These are phyloP conservation scores for Candida orba DNA, from an alignment of 805 yeast species.

Conservation along the genomic window DNA sequence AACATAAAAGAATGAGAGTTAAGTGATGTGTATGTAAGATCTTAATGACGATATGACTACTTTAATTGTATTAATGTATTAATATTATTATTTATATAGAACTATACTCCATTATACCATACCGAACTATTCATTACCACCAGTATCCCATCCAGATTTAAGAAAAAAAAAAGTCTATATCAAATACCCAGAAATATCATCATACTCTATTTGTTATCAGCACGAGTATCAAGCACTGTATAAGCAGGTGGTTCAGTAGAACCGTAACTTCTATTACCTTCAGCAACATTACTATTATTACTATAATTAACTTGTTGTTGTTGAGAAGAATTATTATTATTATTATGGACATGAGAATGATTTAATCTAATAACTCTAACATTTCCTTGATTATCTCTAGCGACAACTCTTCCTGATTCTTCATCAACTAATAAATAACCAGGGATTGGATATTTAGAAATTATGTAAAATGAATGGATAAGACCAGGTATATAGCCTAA, in stretches of 20 bases:
- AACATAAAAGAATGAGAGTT: not conserved
- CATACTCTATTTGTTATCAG: too few species aligned
- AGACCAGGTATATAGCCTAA: constrained; percentile 76
- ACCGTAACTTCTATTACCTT: constrained; percentile 4
- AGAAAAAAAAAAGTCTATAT: too few species aligned
- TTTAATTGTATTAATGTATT: not conserved
- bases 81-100: not conserved
- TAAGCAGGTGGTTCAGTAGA: constrained; percentile 9
- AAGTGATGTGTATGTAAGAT: too few species aligned
- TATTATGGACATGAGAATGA: constrained; percentile 2
- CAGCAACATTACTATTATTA: not conserved
- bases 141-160: too few species aligned
- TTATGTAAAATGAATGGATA: constrained; percentile 71
- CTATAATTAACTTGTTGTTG: not conserved
- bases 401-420: constrained; percentile 18
- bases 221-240: constrained; percentile 1
- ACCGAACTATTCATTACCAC: too few species aligned
- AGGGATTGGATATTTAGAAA: constrained; percentile 54
- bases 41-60: not conserved
- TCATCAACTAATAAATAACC: constrained; percentile 24
- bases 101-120: not conserved
- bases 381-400: constrained; percentile 5
- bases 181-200: too few species aligned
- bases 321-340: too few species aligned
- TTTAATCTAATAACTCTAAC: constrained; percentile 3